These are phyloP conservation scores for Grosmannia clavigera DNA, from an alignment of 2,329 filamentous ascomycete species.

Conservation along the genomic window DNA sequence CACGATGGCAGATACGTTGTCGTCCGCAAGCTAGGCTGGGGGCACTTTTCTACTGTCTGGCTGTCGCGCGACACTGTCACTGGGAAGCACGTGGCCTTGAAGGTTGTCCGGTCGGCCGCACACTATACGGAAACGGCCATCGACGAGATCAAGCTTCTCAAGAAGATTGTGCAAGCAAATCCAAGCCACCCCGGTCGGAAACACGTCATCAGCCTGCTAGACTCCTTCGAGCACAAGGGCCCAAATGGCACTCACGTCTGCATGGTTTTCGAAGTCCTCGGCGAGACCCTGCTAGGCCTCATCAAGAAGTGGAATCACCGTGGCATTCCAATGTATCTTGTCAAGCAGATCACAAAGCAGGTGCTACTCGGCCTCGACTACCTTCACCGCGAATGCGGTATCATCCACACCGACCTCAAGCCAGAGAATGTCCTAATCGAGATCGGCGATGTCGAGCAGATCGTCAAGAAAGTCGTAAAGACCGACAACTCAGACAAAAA, in stretches of 20 bases:
- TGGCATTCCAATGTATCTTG: conserved; percentile 88
- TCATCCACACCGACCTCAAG: conserved; percentile 96
- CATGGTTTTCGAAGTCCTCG: conserved; percentile 98
- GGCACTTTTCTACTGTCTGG: conserved; percentile 97
- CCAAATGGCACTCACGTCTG: conserved; percentile 94
- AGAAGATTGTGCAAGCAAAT: conserved; percentile 92
- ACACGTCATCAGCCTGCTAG: conserved; percentile 89
- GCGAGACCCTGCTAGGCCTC: conserved; percentile 84
- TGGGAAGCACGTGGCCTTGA: conserved; percentile 90
- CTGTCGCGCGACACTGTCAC: conserved; percentile 70
- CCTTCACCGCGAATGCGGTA: conserved; percentile 92
- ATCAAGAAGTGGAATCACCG: conserved; percentile 99
- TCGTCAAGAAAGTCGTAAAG: conserved; percentile 92
- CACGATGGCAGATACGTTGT: conserved; percentile 96
- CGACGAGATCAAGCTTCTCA: conserved; percentile 97
- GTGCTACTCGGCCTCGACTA: conserved; percentile 92
- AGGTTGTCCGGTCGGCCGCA: conserved; percentile 92
- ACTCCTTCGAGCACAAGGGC: conserved; percentile 95
- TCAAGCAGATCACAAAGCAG: conserved; percentile 98
- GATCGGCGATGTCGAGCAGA: conserved; percentile 97
- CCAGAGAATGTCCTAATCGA: conserved; percentile 98
- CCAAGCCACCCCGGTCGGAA: conserved; percentile 86
- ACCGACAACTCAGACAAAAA: conserved; percentile 65
- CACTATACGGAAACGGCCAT: conserved; percentile 98
- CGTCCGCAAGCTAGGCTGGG: conserved; percentile 93